These are phyloP conservation scores for Eustoma russellianum DNA, from an alignment of 257 asterid species.

Conservation along the genomic window DNA sequence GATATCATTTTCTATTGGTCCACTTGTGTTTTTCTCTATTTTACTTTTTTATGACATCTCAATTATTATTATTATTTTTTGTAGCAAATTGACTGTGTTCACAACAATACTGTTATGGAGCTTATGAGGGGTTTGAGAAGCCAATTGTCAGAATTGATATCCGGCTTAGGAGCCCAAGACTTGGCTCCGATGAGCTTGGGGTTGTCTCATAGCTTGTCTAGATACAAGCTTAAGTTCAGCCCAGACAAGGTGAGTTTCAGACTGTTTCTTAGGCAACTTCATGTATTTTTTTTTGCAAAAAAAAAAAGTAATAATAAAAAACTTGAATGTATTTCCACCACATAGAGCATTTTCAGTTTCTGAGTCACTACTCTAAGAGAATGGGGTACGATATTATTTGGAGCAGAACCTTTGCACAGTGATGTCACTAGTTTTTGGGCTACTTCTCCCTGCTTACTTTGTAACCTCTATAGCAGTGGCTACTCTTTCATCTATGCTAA, in stretches of 20 bases:
- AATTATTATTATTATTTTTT: conserved; percentile 1
- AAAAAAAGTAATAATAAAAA: no score
- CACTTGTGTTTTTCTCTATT: neutral
- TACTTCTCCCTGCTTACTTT: no score
- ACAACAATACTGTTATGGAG: conserved; percentile 74
- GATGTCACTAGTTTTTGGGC: no score
- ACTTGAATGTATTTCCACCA: no score
- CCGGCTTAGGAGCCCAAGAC: conserved; percentile 77
- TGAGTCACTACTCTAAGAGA: no score
- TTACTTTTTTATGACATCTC: neutral
- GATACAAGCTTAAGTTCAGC: conserved; percentile 82
- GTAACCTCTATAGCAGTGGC: no score
- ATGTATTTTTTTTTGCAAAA: no score
- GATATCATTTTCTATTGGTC: neutral
- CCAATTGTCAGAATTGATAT: conserved; percentile 69
- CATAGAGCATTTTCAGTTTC: no score
- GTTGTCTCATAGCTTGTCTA: conserved; percentile 76
- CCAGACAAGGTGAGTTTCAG: conserved; percentile 60
- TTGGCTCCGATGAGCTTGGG: conserved; percentile 95
- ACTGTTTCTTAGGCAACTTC: neutral
- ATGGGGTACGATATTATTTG: no score
- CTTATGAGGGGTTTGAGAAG: conserved; percentile 89
- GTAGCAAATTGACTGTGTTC: conserved; percentile 85
- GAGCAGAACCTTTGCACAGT: no score
- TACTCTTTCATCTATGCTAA: no score